These are phyloP conservation scores for Acer negundo DNA, from an alignment of 345 rosid species.

Conservation along the genomic window DNA sequence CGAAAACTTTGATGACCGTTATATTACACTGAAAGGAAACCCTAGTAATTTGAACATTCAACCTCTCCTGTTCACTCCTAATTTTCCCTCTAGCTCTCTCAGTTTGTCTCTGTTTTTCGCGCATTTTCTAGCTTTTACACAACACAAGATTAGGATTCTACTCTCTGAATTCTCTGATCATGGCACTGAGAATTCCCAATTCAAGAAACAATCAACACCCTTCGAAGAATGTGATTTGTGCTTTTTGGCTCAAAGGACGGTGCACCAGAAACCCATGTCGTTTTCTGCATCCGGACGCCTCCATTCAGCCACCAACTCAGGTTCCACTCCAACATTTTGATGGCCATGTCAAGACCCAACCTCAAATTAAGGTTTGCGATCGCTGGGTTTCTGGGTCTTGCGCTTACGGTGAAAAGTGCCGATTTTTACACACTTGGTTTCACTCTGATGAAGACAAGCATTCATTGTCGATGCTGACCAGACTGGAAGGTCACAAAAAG, in stretches of 20 bases:
- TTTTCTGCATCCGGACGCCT: background rate
- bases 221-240: background rate
- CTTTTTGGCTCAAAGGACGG: background rate
- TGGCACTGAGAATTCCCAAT: background rate
- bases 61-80: too few species aligned
- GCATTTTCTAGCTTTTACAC: too few species aligned
- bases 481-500: slow-evolving; percentile 3
- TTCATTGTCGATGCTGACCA: background rate
- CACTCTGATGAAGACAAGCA: background rate
- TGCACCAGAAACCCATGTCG: slow-evolving; percentile 10
- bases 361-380: background rate
- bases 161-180: too few species aligned
- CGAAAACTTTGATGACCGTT: too few species aligned
- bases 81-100: too few species aligned
- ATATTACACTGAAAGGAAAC: too few species aligned
- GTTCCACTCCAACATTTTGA: background rate
- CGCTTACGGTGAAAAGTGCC: background rate
- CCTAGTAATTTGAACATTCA: too few species aligned
- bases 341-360: background rate
- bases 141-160: too few species aligned
- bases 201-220: background rate
- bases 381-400: slow-evolving; percentile 5
- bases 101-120: too few species aligned
- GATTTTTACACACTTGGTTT: background rate
- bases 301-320: background rate